These are phyloP conservation scores for Aureobasidium sp. DNA, from an alignment of 2,329 filamentous ascomycete species.

Conservation along the genomic window DNA sequence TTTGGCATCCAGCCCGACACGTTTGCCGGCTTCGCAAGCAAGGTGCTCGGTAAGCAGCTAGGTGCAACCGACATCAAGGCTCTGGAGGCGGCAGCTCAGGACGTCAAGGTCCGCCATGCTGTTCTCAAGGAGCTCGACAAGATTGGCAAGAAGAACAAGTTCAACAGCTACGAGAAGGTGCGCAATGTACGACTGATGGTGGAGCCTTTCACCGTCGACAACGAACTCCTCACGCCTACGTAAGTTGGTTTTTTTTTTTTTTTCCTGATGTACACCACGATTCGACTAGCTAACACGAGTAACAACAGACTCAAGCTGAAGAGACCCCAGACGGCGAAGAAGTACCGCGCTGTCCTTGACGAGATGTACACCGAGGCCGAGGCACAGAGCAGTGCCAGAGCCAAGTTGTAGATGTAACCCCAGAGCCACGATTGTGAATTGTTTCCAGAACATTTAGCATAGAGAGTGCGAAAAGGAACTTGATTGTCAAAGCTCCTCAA, in stretches of 20 bases:
- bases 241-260: conserved; percentile 48
- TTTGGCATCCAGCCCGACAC: conserved; percentile 79
- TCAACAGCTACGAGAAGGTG: conserved; percentile 85
- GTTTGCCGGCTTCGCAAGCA: conserved; percentile 74
- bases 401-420: conserved; percentile 31
- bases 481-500: not conserved
- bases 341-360: conserved; percentile 49
- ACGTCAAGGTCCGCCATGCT: conserved; percentile 63
- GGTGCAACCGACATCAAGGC: conserved; percentile 54
- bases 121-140: conserved; percentile 70
- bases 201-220: conserved; percentile 89
- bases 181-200: conserved; percentile 64
- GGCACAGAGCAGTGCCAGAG: conserved; percentile 33
- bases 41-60: conserved; percentile 54
- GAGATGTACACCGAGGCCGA: conserved; percentile 51
- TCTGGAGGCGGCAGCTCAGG: conserved; percentile 56
- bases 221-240: conserved; percentile 82
- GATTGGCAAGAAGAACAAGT: conserved; percentile 73
- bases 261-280: not conserved
- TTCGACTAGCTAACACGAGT: not conserved
- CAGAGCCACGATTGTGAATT: not conserved
- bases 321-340: conserved; percentile 57
- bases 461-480: not conserved
- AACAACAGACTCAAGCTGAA: conserved; percentile 57
- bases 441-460: not conserved